phyloP scores from a whole-genome alignment of 345 rosid genomes.

The Hevea brasiliensis region DNA sequence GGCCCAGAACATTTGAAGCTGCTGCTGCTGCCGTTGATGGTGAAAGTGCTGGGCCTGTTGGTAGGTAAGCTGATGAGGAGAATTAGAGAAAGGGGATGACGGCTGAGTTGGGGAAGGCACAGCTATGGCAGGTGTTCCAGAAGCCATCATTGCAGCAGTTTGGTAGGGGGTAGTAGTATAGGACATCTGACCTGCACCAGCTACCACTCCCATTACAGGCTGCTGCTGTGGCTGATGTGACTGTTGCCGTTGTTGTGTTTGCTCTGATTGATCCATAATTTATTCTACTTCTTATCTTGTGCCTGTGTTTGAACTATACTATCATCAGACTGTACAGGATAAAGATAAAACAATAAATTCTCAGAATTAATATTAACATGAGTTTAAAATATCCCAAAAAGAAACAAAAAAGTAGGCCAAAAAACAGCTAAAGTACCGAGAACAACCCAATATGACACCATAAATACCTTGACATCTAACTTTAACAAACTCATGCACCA shows the following conservation, averaged over 20 bases:
- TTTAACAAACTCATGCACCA: too few relatives aligned
- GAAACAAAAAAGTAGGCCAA: too few relatives aligned
- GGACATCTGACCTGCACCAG: conserved; percentile 45
- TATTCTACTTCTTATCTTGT: not conserved
- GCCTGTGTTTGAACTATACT: conserved; percentile 13
- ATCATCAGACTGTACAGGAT: conserved; percentile 26
- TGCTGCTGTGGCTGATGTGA: conserved; percentile 27
- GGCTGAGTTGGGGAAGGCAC: conserved; percentile 39
- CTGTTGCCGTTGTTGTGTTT: conserved; percentile 36
- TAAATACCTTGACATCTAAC: too few relatives aligned
- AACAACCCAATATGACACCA: too few relatives aligned
- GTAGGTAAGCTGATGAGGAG: conserved; percentile 38
- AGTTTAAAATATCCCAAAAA: too few relatives aligned
- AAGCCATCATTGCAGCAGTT: conserved; percentile 41
- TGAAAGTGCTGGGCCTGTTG: conserved; percentile 49
- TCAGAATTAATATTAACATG: not conserved
- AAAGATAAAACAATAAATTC: conserved; percentile 6
- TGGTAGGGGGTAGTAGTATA: conserved; percentile 53
- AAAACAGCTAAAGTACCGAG: too few relatives aligned
- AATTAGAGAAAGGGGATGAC: conserved; percentile 22
- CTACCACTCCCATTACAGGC: conserved; percentile 44
- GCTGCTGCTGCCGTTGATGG: conserved; percentile 44
- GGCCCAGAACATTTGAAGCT: conserved; percentile 45
- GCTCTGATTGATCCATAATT: conserved; percentile 58
- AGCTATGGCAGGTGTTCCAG: conserved; percentile 47